A percentile compares a stretch with the other conserved stretches of the same genome.
Conservation (phyloP, 768 basidiomycete genomes). For the Boletus sensibilis region DNA sequence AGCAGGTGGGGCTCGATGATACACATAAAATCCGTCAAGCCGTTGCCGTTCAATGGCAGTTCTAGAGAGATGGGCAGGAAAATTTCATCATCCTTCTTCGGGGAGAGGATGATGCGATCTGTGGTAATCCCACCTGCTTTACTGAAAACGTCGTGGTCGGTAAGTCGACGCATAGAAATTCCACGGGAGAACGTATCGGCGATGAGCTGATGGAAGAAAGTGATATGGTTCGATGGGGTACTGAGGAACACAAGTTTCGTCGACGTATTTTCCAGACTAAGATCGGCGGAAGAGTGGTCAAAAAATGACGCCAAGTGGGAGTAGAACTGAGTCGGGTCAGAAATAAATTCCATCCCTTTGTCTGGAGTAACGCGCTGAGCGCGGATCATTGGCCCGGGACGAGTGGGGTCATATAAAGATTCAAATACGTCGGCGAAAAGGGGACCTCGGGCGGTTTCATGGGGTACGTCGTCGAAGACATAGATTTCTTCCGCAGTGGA, state of each 20-base stretch:
- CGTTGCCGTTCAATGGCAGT: conserved; percentile 55
- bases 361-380: conserved; percentile 59
- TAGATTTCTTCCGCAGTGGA: conserved; percentile 55
- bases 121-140: conserved; percentile 68
- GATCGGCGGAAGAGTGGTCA: conserved; percentile 27
- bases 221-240: conserved; percentile 43
- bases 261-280: conserved; percentile 24
- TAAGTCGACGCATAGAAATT: conserved; percentile 59
- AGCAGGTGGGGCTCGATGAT: conserved; percentile 76
- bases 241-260: conserved; percentile 55
- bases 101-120: conserved; percentile 65
- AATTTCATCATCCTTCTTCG: conserved; percentile 37
- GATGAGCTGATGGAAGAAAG: conserved; percentile 47
- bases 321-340: conserved; percentile 42
- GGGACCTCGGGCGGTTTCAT: conserved; percentile 55
- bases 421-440: conserved; percentile 75
- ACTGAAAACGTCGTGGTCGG: conserved; percentile 74
- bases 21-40: conserved; percentile 66
- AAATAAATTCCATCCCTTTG: conserved; percentile 52
- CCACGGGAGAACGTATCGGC: conserved; percentile 57
- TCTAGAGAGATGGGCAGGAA: conserved; percentile 53
- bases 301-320: conserved; percentile 37
- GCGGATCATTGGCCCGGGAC: conserved; percentile 43
- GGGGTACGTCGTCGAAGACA: conserved; percentile 78
- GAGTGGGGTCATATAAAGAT: conserved; percentile 45